Evolutionary conservation across 192 early-diverging fungal genomes (phyloP).

Genomic region (Ambispora gerdemannii): DNA sequence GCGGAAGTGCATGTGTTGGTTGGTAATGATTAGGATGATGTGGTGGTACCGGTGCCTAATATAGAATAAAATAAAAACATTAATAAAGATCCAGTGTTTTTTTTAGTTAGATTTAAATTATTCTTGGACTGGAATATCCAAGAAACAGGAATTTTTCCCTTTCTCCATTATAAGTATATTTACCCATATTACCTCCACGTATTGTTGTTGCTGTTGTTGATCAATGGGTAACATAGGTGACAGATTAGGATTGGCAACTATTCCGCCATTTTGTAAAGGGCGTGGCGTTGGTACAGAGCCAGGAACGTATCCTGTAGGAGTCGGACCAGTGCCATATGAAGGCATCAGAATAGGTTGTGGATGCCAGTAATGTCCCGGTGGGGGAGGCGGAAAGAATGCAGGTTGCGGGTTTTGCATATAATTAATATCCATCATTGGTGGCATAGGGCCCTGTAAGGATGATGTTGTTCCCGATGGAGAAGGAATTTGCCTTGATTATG

Average conservation of each 20-base stretch:
- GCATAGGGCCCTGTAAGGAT: slow-evolving; percentile 1
- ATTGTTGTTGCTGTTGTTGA: slow-evolving; percentile 25
- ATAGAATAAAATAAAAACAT: not conserved
- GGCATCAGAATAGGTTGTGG: slow-evolving; percentile 23
- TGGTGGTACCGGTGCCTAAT: not conserved
- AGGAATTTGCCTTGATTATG: not conserved
- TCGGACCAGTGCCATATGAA: slow-evolving; percentile 5
- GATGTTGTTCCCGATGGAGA: not conserved
- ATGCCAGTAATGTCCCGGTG: slow-evolving; percentile 16
- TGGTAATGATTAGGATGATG: slow-evolving; percentile 17
- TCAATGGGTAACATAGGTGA: slow-evolving; percentile 14
- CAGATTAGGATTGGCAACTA: not conserved
- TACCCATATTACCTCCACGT: slow-evolving; percentile 31
- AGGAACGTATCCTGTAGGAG: slow-evolving; percentile 7
- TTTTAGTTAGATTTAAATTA: too few relatives aligned
- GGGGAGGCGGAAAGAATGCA: slow-evolving; percentile 11
- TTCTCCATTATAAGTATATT: slow-evolving; percentile 1
- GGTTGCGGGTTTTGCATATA: slow-evolving; percentile 6
- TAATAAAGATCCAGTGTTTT: too few relatives aligned
- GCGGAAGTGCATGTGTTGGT: not conserved
- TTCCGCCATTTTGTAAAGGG: not conserved
- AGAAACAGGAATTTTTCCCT: not conserved
- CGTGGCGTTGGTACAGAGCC: slow-evolving; percentile 1
- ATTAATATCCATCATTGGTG: slow-evolving; percentile 22
- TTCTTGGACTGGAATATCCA: not conserved